phyloP scores from a whole-genome alignment of 257 asterid species.

The Solanum clarkiae region DNA sequence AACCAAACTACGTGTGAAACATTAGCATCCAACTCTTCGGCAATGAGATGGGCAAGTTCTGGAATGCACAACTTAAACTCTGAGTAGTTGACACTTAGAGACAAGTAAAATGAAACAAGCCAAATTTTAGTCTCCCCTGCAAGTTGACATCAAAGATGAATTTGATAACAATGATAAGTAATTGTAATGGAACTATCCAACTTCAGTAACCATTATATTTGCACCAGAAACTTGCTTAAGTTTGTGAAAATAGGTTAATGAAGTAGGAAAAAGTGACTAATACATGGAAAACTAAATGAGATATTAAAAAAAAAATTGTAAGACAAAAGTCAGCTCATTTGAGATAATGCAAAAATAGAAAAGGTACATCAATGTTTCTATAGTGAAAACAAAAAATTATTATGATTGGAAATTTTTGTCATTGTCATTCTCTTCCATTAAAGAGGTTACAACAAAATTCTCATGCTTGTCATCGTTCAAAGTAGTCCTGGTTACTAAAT shows the following conservation, averaged over 20 bases:
- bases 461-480: background rate
- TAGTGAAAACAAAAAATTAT: background rate
- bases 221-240: background rate
- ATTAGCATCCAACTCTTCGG: conserved; percentile 47
- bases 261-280: background rate
- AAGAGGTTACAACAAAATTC: background rate
- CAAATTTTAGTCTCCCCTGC: conserved; percentile 57
- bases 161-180: background rate
- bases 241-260: background rate
- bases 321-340: background rate
- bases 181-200: background rate
- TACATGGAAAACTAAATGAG: background rate
- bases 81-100: conserved; percentile 39
- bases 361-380: background rate
- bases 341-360: background rate
- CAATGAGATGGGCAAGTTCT: conserved; percentile 49
- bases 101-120: conserved; percentile 49
- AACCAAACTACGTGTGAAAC: conserved; percentile 58
- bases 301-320: background rate
- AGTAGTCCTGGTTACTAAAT: background rate
- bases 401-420: background rate
- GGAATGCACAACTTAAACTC: conserved; percentile 67
- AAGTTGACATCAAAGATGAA: conserved; percentile 6
- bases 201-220: background rate
- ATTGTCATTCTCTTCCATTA: background rate